Base-by-base conservation (phyloP, 2,329 filamentous ascomycete genomes). In the Exophiala dermatitidis region DNA sequence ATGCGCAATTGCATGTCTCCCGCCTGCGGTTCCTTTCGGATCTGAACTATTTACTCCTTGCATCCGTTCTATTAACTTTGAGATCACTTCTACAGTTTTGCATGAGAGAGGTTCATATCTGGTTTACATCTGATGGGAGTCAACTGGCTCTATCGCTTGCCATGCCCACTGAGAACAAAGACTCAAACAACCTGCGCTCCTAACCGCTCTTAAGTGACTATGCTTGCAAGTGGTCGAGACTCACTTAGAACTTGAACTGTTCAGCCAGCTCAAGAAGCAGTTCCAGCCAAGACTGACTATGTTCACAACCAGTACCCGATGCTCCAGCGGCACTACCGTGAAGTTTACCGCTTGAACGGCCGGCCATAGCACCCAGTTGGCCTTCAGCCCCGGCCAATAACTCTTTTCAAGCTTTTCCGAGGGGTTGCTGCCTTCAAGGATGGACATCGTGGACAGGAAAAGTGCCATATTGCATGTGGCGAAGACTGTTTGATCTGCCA, bases 281-380 rank as follows among this genome's bases (percentile, higher is more conserved):
- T 81, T 81, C 78, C 78, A 81, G 52, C 77, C 83, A 62, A 87
- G 71, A 56, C 79, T 87, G 50, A 95, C 77, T 47, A 94, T 69
- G 66, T 96, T 96, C 63, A 95, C 90, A 57, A 95, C 84, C 63
- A 95, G 73, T 40, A 96, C 81, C 54, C 90, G 80, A 71, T 91
- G 83, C 67, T 94, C 81, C 58, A 94, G 75, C 46, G 90, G 90
- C 59, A 95, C 80, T 60, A 93, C 79, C 65, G 86, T 85, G 74
- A 96, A 96, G 76, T 96, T 96, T 66, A 85, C 77, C 50, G 85
- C 75, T 74, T 96, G 90, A 52, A 94, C 88, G 62, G 74, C 75
- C 2, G 90, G 90, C 90, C 90, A 96, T 52, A 96, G 71, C 74
- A 88, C 80, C 78, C 88, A 89, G 74, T 95, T 96, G 68, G 88